Conservation (phyloP, 1,284 basidiomycete genomes). For the Boletellus deceptivus region DNA sequence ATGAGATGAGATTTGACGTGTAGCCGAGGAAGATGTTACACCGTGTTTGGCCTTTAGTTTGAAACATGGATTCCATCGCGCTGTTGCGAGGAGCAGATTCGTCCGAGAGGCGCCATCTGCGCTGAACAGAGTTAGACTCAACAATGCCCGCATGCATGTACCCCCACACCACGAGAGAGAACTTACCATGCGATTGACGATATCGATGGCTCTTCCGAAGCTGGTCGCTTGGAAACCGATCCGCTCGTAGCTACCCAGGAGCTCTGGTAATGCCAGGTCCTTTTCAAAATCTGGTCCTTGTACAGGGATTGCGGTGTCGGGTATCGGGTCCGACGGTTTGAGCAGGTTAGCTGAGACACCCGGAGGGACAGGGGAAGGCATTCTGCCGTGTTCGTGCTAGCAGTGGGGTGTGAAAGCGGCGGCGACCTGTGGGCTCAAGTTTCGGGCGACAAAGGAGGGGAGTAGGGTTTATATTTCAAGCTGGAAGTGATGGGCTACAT, state of each 20-base stretch:
- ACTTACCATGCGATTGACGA: slow-evolving; percentile 81
- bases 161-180: no score
- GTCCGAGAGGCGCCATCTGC: slow-evolving; percentile 81
- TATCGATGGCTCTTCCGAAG: slow-evolving; percentile 83
- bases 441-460: no score
- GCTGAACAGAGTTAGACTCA: slow-evolving; percentile 39
- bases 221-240: slow-evolving; percentile 98
- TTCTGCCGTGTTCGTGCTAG: no score
- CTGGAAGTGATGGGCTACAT: no score
- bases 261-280: slow-evolving; percentile 61
- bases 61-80: slow-evolving; percentile 44
- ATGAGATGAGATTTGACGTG: slow-evolving; percentile 98
- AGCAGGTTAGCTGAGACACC: slow-evolving; percentile 40
- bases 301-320: slow-evolving; percentile 70
- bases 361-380: no score
- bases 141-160: slow-evolving; percentile 30
- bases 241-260: slow-evolving; percentile 79
- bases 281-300: slow-evolving; percentile 87
- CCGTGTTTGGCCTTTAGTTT: slow-evolving; percentile 62
- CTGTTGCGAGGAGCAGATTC: slow-evolving; percentile 52
- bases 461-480: no score
- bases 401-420: no score
- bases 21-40: slow-evolving; percentile 96
- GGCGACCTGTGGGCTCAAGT: no score
- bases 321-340: slow-evolving; percentile 76